Evolutionary conservation across 108 stramenopile species (phyloP).

Genomic region (Stephanodiscus minutulus): DNA sequence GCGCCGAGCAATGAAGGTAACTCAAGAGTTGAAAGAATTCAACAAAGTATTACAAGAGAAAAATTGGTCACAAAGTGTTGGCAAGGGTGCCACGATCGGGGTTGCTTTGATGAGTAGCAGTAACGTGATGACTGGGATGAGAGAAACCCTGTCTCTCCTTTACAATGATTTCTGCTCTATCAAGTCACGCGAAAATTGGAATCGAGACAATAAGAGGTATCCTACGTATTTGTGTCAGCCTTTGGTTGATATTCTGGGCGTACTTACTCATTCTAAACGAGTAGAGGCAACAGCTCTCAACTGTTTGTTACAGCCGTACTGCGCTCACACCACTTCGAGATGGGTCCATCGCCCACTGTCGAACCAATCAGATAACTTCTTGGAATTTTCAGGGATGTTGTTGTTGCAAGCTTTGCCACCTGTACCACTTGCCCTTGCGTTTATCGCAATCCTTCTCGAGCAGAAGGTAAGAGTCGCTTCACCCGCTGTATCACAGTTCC

Average conservation of each 20-base stretch:
- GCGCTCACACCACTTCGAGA: constrained; percentile 39
- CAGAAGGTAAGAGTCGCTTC: constrained; percentile 60
- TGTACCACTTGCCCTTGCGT: constrained; percentile 74
- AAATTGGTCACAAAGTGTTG: constrained; percentile 48
- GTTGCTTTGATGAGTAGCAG: constrained; percentile 69
- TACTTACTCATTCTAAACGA: constrained; percentile 49
- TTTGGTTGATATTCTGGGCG: constrained; percentile 71
- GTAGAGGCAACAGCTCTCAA: constrained; percentile 54
- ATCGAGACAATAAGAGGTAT: constrained; percentile 6
- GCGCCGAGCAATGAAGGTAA: constrained; percentile 52
- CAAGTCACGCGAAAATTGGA: constrained; percentile 7
- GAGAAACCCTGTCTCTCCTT: constrained; percentile 63
- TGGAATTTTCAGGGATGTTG: constrained; percentile 48
- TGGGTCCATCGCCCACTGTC: constrained; percentile 67
- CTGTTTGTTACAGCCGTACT: constrained; percentile 64
- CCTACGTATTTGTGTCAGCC: constrained; percentile 41
- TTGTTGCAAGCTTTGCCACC: constrained; percentile 73
- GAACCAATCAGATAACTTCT: constrained; percentile 58
- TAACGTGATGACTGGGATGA: constrained; percentile 70
- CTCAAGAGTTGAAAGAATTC: constrained; percentile 45
- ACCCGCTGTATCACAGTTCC: neutral
- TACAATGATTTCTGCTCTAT: constrained; percentile 50
- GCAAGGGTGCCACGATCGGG: constrained; percentile 54
- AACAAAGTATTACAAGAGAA: constrained; percentile 50
- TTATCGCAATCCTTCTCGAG: constrained; percentile 73